These are phyloP conservation scores for Calonectria henricotiae DNA, from an alignment of 2,329 filamentous ascomycete species.

Conservation along the genomic window DNA sequence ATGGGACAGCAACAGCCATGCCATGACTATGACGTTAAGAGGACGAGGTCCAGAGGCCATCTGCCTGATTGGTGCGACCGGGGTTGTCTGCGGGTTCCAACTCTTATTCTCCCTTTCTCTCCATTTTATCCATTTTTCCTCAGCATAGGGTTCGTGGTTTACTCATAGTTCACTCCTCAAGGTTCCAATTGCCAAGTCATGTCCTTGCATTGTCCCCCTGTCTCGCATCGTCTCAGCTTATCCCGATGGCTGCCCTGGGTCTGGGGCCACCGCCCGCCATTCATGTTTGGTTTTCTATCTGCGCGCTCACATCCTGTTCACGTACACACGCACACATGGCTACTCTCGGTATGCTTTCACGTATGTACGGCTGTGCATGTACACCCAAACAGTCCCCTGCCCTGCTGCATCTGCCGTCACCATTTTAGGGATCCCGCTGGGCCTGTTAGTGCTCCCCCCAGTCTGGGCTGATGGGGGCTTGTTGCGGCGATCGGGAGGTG, in stretches of 20 bases:
- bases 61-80: slow-evolving; percentile 23
- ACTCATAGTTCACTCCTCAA: not conserved
- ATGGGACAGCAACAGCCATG: not conserved
- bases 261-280: slow-evolving; percentile 10
- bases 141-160: slow-evolving; percentile 2
- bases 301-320: not conserved
- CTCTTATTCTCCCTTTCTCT: not conserved
- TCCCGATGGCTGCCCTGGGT: slow-evolving; percentile 24
- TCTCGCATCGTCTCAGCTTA: slow-evolving; percentile 24
- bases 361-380: slow-evolving; percentile 15
- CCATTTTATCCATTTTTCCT: slow-evolving; percentile 11
- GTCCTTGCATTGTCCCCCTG: slow-evolving; percentile 20
- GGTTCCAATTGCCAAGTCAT: slow-evolving; percentile 21
- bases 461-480: slow-evolving; percentile 25
- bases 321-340: slow-evolving; percentile 7
- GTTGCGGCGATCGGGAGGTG: slow-evolving; percentile 26
- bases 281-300: slow-evolving; percentile 5
- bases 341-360: not conserved
- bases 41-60: slow-evolving; percentile 4
- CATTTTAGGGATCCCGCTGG: slow-evolving; percentile 36
- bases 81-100: slow-evolving; percentile 17
- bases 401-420: slow-evolving; percentile 30
- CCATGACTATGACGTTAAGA: slow-evolving; percentile 14
- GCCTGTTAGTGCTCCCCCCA: slow-evolving; percentile 25
- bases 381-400: slow-evolving; percentile 14